Evolutionary conservation across 257 asterid genomes (phyloP), one percentile per base, ranked within the genome.

Genomic region (Ehretia macrophylla): DNA sequence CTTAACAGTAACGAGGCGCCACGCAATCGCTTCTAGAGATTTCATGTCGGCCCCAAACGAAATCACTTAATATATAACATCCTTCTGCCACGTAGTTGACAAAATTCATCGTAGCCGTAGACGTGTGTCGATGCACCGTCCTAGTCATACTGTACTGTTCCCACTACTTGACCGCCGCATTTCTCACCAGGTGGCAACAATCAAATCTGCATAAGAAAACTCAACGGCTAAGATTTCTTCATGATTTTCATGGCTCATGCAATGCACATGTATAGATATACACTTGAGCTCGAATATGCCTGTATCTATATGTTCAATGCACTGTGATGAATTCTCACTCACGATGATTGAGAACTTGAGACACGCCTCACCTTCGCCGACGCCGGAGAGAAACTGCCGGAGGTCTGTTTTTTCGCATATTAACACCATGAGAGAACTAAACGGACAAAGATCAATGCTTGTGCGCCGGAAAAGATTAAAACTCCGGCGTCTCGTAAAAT

Each of bases 131-230:
- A 59, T 39, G 9, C 17, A 17, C 2, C 54, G 59, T 38, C 65
- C 58, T 50, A 55, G 64, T 57, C 65, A 57, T 58, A 59, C 35
- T 59, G 52, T 45, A 32, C 45, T 47, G 16, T 16, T 58, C 55
- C 48, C 59, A 52, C 38, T 50, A 55, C 70, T 59, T 44, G 65
- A 68, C 76, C 71, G 73, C 83, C 83, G 77, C 63, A 11, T 2
- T 49, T 55, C 60, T 21, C 17, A 45, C 32, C 57, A 68, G 80
- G 79, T 72, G 77, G 60, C 62, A 27, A 14, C 27, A 4, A 65
- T 54, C 68, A 5, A 10, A 20, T 0, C 37, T 5, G 13, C 52
- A 17, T 17, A 8, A 2, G 23, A 0, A 18, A 4, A 10, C 16
- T 23, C 20, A 46, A 59, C 51, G 55, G 44, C 17, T 27, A 11